Percentiles rank a stretch among this genome's conserved stretches.
These are phyloP conservation scores for Penicillium atrosanguineum DNA, from an alignment of 495 filamentous ascomycete species.

Conservation along the genomic window DNA sequence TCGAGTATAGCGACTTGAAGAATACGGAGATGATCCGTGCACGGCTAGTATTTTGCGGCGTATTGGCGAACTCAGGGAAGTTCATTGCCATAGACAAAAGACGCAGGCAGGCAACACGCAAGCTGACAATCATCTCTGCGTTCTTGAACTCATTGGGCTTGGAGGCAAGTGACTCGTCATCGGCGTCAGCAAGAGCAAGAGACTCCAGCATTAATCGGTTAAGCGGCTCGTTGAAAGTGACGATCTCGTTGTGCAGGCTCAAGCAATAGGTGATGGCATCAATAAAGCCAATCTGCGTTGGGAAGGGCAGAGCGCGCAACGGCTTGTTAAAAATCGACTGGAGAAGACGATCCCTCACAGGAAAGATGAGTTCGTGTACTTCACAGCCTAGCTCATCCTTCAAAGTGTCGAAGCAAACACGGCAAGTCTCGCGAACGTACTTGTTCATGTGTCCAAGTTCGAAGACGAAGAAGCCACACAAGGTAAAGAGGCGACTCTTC, in stretches of 20 bases:
- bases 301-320: conserved; percentile 83
- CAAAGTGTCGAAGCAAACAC: conserved; percentile 75
- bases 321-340: conserved; percentile 92
- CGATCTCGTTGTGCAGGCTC: conserved; percentile 77
- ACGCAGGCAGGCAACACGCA: conserved; percentile 92
- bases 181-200: conserved; percentile 86
- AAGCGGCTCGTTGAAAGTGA: conserved; percentile 85
- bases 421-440: conserved; percentile 83
- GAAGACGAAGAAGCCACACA: conserved; percentile 78
- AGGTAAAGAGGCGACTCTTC: conserved; percentile 62
- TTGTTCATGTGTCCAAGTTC: conserved; percentile 94
- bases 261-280: conserved; percentile 95
- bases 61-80: conserved; percentile 80
- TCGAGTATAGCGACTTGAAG: conserved; percentile 94
- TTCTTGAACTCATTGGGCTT: conserved; percentile 89
- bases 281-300: conserved; percentile 94
- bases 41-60: conserved; percentile 67
- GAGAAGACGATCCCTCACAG: conserved; percentile 82
- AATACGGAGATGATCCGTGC: conserved; percentile 89
- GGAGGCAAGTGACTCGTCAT: conserved; percentile 79
- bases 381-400: conserved; percentile 71
- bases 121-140: conserved; percentile 81
- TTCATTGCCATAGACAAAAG: conserved; percentile 89
- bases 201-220: conserved; percentile 90
- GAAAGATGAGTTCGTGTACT: conserved; percentile 79